Base-by-base conservation (phyloP, 1,284 basidiomycete genomes). In the Malassezia japonica region DNA sequence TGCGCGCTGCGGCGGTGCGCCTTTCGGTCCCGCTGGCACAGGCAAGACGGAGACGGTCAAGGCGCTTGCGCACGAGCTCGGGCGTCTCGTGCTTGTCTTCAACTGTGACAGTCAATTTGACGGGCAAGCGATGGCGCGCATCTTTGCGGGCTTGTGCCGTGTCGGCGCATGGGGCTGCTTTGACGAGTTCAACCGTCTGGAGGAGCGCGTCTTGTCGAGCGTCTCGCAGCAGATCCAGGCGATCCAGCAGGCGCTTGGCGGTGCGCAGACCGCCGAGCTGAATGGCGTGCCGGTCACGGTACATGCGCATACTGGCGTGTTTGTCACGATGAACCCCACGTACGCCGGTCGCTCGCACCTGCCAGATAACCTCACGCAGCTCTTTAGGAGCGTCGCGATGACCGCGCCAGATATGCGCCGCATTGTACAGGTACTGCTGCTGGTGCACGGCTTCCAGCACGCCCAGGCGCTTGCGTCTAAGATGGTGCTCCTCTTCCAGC, bases 11-110 rank as follows among this genome's bases (percentile, higher is more conserved):
- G 94, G 94, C 60, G 94, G 94, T 27, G 85, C 92, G 34, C 94
- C 94, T 0, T 98, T 99, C 72, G 94, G 94, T 24, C 94, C 94
- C 33, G 94, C 94, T 27, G 94, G 94, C 70, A 99, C 94, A 53
- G 91, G 89, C 81, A 99, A 99, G 79, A 99, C 94, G 0, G 94
- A 99, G 75, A 98, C 92, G 0, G 94, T 99, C 72, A 98, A 98
- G 75, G 92, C 94, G 1, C 83, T 99, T 23, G 94, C 94, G 49
- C 88, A 95, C 1, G 91, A 95, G 68, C 82, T 99, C 6, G 94
- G 94, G 41, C 84, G 91, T 39, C 96, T 98, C 69, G 94, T 98
- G 16, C 79, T 99, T 41, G 94, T 99, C 27, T 98, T 99, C 78
- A 98, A 94, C 74, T 99, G 94, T 71, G 94, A 98, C 75, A 92